Evolutionary conservation across 2,329 filamentous ascomycete species (phyloP).

Genomic region (Fusarium guadeloupense): DNA sequence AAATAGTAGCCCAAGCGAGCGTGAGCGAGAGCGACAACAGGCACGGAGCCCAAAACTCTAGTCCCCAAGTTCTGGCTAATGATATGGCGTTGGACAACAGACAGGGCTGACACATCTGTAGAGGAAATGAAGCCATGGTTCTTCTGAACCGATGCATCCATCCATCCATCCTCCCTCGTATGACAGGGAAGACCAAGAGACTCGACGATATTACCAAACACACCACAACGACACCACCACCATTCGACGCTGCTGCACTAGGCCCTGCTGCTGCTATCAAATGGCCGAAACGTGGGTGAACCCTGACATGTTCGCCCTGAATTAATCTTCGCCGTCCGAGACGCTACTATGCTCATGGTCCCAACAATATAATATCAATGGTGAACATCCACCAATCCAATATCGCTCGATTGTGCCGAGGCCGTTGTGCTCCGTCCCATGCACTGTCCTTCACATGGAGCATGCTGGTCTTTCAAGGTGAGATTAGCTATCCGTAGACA

Average conservation of each 20-base stretch:
- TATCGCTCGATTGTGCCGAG: constrained; percentile 6
- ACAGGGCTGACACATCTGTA: constrained; percentile 14
- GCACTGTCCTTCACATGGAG: constrained; percentile 19
- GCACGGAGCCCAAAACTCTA: constrained; percentile 12
- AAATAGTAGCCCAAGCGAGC: constrained; percentile 12
- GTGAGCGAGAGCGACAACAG: constrained; percentile 17
- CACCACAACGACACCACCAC: constrained; percentile 43
- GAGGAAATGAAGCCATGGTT: too few relatives aligned
- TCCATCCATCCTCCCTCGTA: constrained; percentile 24
- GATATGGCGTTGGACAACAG: constrained; percentile 10
- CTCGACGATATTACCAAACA: constrained; percentile 33
- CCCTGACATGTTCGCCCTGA: constrained; percentile 32
- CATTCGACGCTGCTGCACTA: constrained; percentile 36
- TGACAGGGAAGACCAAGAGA: constrained; percentile 28
- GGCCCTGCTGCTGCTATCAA: constrained; percentile 10
- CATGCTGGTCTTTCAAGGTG: constrained; percentile 17
- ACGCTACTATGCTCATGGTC: constrained; percentile 24
- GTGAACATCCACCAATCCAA: constrained; percentile 35
- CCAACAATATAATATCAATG: constrained; percentile 23
- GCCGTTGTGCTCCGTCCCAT: constrained; percentile 8
- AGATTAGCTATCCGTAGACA: constrained; percentile 35
- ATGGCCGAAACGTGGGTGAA: constrained; percentile 28
- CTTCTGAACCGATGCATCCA: constrained; percentile 23
- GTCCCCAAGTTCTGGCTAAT: constrained; percentile 16
- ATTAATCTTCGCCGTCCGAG: constrained; percentile 20